Base-by-base conservation (phyloP, 2,329 filamentous ascomycete species). In the Penicillium sp. region DNA sequence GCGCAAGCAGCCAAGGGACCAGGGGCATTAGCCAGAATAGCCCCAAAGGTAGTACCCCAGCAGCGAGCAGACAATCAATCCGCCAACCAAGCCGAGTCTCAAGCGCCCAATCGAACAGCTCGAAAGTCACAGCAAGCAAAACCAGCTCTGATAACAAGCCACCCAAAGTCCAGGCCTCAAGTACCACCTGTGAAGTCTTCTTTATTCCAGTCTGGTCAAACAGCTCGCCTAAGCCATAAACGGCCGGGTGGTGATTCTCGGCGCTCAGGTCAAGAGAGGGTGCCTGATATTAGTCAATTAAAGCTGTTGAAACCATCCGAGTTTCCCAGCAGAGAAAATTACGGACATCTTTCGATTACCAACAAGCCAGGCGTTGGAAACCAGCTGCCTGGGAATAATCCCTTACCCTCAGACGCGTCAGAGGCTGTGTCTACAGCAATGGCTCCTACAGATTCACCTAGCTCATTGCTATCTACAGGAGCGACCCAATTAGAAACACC, bases 231-330 rank as follows among this genome's bases (percentile, higher is more conserved):
- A n/a, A 16, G 35, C 14, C 7, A 22, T 3, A 42, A 39, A 26
- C 33, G 21, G 26, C 9, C 3, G n/a, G 33, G 47, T 10, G n/a
- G 8, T 6, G 14, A 24, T 19, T 37, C 21, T 31, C 29, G 29
- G n/a, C 27, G 19, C 7, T 47, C 43, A 27, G 52, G 58, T 8
- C 56, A 65, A 33, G 75, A 78, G 31, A 68, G 65, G 42, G 61
- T 65, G n/a, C 76, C 77, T 16, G 66, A 77, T 59, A 65, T 71
- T 22, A 68, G 59, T 19, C 63, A 74, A 43, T 48, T 79, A 16
- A 64, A 78, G 16, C 60, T 78, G n/a, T 59, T 65, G 57, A 69
- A 61, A 9, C 75, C 74, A 9, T 68, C 69, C 7, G 69, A 76
- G 10, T 76, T 71, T 63, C 47, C 63, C 13, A 43, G 39, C 26